Evolutionary conservation across 208 protist species (phyloP).

Genomic region (Trypanosoma cruzi): DNA sequence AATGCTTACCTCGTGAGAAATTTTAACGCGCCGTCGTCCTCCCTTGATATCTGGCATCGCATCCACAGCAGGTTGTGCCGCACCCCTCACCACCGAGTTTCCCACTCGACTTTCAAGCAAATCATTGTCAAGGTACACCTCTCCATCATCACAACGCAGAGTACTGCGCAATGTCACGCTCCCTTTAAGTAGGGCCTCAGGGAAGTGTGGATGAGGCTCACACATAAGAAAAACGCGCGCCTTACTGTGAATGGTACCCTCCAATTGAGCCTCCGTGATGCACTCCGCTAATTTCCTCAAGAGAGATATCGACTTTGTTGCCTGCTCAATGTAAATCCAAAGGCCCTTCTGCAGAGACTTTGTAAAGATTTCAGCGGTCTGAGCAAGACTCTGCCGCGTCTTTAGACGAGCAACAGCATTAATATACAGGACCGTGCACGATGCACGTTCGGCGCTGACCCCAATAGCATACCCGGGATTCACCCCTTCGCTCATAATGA

Average conservation of each 20-base stretch:
- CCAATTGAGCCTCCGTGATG: slow-evolving; percentile 55
- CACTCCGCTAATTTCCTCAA: slow-evolving; percentile 77
- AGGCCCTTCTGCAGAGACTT: slow-evolving; percentile 85
- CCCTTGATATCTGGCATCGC: slow-evolving; percentile 51
- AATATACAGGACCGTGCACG: slow-evolving; percentile 87
- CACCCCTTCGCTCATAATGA: slow-evolving; percentile 87
- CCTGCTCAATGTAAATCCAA: slow-evolving; percentile 91
- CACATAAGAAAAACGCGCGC: slow-evolving; percentile 89
- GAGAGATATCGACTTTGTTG: slow-evolving; percentile 90
- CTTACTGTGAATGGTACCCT: slow-evolving; percentile 50
- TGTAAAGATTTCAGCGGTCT: slow-evolving; percentile 67
- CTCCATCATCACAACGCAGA: slow-evolving; percentile 55
- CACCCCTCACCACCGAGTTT: slow-evolving; percentile 21
- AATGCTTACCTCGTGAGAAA: slow-evolving; percentile 88
- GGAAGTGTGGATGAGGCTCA: slow-evolving; percentile 91
- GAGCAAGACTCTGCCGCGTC: slow-evolving; percentile 78
- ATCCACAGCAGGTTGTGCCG: not conserved
- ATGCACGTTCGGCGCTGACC: slow-evolving; percentile 63
- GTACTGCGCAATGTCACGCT: slow-evolving; percentile 81
- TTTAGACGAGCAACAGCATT: slow-evolving; percentile 88
- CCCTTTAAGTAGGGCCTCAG: slow-evolving; percentile 72
- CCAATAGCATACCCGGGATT: slow-evolving; percentile 83
- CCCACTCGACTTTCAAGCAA: slow-evolving; percentile 51
- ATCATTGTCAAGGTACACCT: slow-evolving; percentile 70
- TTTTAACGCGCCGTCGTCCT: slow-evolving; percentile 70